Evolutionary conservation across 768 basidiomycete genomes (phyloP), one percentile per base, ranked within the genome.

Genomic region (Hortiboletus flavorubellus): DNA sequence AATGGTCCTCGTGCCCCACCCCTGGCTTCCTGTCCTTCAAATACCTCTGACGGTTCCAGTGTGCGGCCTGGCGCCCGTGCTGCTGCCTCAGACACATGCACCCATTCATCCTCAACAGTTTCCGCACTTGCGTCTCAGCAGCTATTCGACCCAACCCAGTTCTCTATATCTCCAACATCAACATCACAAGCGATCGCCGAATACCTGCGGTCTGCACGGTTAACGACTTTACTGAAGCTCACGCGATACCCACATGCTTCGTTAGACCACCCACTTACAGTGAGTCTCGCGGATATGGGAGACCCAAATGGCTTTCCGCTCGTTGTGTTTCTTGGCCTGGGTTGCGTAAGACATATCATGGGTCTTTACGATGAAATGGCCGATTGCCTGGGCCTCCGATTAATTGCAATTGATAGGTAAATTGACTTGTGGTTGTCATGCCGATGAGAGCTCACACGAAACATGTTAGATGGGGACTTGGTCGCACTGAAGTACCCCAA

Each of bases 341-440:
- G 95, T 15, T 93, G 92, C 65, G 96, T 98, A 4, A 82, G 96
- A 39, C 94, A 98, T 70, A 81, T 98, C 54, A 89, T 97, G 80
- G 94, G 91, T 14, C 73, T 98, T 46, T 98, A 94, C 68, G 96
- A 98, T 69, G 96, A 99, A 67, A 89, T 98, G 84, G 96, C 96
- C 5, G 84, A 87, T 56, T 89, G 87, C 54, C 73, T 96, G 54
- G 87, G 87, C 6, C 78, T 99, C 35, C 78, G 96, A 52, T 76
- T 99, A 51, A 94, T 99, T 63, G 95, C 94, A 44, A 87, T 99
- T 60, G 96, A 99, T 72, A 82, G 96, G 81, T 93, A 68, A 59
- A 79, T 72, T 38, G 29, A 38, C 46, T 31, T 14, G 14, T n/a
- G 6, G 3, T 33, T 11, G 14, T 46, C 30, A 23, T n/a, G 37